Conservation (phyloP, 306 rosid species). For the Quercus variabilis region DNA sequence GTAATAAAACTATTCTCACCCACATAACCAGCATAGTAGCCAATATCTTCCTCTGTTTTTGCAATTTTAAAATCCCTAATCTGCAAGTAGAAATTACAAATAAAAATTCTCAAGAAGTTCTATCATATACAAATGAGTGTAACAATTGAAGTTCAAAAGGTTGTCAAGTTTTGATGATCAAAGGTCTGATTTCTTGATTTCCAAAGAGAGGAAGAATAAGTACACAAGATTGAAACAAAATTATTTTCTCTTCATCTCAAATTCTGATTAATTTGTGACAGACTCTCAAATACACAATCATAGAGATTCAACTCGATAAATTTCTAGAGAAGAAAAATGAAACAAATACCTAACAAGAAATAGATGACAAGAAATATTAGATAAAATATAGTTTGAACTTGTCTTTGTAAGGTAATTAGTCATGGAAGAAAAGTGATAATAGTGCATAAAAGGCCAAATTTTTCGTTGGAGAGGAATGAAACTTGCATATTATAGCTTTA, state of each 20-base stretch:
- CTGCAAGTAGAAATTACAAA: conserved; percentile 34
- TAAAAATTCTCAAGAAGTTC: background rate
- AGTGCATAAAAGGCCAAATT: too few relatives aligned
- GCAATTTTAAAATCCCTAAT: conserved; percentile 80
- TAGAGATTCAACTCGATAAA: background rate
- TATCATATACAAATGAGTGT: background rate
- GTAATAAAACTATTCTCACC: conserved; percentile 40
- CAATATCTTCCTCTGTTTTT: conserved; percentile 65
- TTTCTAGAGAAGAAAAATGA: background rate
- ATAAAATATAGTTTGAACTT: too few relatives aligned
- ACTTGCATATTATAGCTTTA: too few relatives aligned
- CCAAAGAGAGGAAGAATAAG: background rate
- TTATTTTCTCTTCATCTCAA: too few relatives aligned
- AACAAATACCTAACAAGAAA: background rate
- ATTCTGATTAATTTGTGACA: too few relatives aligned
- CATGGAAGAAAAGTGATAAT: too few relatives aligned
- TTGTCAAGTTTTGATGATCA: background rate
- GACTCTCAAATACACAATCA: background rate
- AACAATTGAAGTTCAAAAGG: background rate
- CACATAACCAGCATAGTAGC: conserved; percentile 79
- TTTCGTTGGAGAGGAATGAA: too few relatives aligned
- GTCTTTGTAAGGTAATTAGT: too few relatives aligned
- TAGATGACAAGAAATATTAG: too few relatives aligned
- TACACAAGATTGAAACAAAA: too few relatives aligned
- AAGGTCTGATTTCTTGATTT: background rate